Conservation (phyloP, 2,329 filamentous ascomycete genomes). For the Hymenoscyphus albidus region DNA sequence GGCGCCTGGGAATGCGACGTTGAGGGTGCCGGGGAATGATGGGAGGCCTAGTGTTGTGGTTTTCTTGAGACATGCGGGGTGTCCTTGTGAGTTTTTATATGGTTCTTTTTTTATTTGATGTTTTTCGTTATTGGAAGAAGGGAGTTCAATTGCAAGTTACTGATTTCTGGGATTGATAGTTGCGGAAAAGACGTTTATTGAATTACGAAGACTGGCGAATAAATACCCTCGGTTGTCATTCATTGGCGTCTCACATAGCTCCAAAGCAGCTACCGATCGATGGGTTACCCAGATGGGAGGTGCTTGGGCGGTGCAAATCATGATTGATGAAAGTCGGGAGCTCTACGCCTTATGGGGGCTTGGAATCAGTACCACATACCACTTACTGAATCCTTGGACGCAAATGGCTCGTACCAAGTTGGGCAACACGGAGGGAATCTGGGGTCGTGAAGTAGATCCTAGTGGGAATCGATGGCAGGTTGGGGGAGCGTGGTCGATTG, state of each 20-base stretch:
- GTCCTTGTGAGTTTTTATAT: slow-evolving; percentile 57
- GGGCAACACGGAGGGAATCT: slow-evolving; percentile 60
- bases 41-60: slow-evolving; percentile 56
- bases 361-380: slow-evolving; percentile 57
- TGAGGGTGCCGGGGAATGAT: slow-evolving; percentile 44
- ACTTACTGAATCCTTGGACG: slow-evolving; percentile 56
- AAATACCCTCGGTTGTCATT: slow-evolving; percentile 51
- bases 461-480: slow-evolving; percentile 68
- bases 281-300: slow-evolving; percentile 32
- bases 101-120: no score
- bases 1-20: slow-evolving; percentile 25
- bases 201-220: slow-evolving; percentile 51
- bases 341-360: slow-evolving; percentile 66
- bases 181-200: slow-evolving; percentile 63
- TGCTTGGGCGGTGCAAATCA: slow-evolving; percentile 48
- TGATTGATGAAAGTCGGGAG: slow-evolving; percentile 58
- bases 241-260: slow-evolving; percentile 60
- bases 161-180: slow-evolving; percentile 41
- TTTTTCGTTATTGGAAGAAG: no score
- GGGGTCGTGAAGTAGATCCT: slow-evolving; percentile 56
- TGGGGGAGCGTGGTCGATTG: slow-evolving; percentile 50
- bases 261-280: slow-evolving; percentile 52
- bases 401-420: slow-evolving; percentile 55
- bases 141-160: not conserved
- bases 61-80: slow-evolving; percentile 70